These are phyloP conservation scores for Hanseniaspora jakobsenii DNA, from an alignment of 805 yeast genomes.

Conservation along the genomic window DNA sequence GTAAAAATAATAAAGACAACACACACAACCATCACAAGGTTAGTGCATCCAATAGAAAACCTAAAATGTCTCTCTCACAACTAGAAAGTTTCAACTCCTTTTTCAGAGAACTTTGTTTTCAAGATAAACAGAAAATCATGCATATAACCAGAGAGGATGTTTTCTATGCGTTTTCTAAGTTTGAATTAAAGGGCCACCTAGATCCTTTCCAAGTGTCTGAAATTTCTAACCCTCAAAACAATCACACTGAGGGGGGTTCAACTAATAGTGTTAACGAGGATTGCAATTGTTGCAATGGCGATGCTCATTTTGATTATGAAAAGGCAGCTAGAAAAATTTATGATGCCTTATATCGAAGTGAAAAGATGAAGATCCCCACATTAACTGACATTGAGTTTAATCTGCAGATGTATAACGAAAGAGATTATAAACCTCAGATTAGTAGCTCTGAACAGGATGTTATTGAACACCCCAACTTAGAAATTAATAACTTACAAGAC, in stretches of 20 bases:
- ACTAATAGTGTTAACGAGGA: conserved; percentile 1
- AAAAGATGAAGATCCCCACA: conserved; percentile 12
- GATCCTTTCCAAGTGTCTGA: conserved; percentile 12
- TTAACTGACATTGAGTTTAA: conserved; percentile 14
- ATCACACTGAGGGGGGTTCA: not conserved
- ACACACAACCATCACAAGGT: conserved; percentile 9
- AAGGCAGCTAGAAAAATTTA: conserved; percentile 11
- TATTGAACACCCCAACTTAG: not conserved
- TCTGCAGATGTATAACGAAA: conserved; percentile 4
- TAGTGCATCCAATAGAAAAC: not conserved
- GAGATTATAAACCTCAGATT: not conserved
- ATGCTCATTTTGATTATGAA: conserved; percentile 13
- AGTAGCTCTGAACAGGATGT: too few relatives aligned
- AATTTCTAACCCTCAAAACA: conserved; percentile 1
- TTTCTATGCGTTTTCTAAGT: conserved; percentile 11
- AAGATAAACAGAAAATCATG: conserved; percentile 12
- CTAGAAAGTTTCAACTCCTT: conserved; percentile 8
- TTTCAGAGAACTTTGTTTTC: conserved; percentile 3
- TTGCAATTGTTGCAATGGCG: conserved; percentile 13
- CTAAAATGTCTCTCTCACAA: not conserved
- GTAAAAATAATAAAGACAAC: too few relatives aligned
- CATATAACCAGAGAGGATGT: conserved; percentile 15
- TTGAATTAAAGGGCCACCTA: conserved; percentile 12
- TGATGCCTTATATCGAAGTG: conserved; percentile 12
- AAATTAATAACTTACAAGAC: not conserved